Base-by-base conservation (phyloP, 306 rosid genomes). In the Carpinus fangiana region DNA sequence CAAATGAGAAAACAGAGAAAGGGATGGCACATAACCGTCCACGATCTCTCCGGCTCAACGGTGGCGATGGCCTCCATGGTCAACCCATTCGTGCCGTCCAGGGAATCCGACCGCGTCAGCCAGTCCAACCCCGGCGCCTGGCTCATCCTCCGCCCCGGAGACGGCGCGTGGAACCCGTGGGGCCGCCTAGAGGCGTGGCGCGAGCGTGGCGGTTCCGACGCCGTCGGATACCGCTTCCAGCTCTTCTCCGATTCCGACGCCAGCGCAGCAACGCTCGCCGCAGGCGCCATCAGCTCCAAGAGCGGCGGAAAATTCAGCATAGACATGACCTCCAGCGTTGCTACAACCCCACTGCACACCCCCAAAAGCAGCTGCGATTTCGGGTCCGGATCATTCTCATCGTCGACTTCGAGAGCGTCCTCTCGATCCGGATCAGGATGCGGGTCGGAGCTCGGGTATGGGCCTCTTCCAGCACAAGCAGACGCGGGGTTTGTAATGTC, bases 111-210 rank as follows among this genome's bases (percentile, higher is more conserved):
- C 56, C 79, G 93, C 9, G 96, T 90, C 14, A 90, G 91, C 62
- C 88, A 90, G 47, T 89, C 96, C 0, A 90, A 82, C 70, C 93
- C 96, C 0, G 96, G 96, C 4, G 84, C 92, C 1, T 90, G 96
- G 96, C 90, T 88, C 10, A 90, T 90, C 57, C 89, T 90, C 17
- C 89, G 96, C 0, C 93, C 92, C 0, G 89, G 90, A 0, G 96
- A 85, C 0, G 90, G 87, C 12, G 86, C 93, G 0, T 90, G 93
- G 91, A 85, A 84, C 59, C 93, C 96, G 0, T 87, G 93, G 96
- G 96, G 96, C 18, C 79, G 88, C 23, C 90, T 90, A 11, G 91
- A 90, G 74, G 96, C 93, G 0, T 90, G 96, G 96, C 90, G 91
- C 6, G 93, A 90, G 62, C 86, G 93, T 0, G 90, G 93, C 0